phyloP scores from a whole-genome alignment of 2,329 filamentous ascomycete genomes.

The Phialophora expanda region DNA sequence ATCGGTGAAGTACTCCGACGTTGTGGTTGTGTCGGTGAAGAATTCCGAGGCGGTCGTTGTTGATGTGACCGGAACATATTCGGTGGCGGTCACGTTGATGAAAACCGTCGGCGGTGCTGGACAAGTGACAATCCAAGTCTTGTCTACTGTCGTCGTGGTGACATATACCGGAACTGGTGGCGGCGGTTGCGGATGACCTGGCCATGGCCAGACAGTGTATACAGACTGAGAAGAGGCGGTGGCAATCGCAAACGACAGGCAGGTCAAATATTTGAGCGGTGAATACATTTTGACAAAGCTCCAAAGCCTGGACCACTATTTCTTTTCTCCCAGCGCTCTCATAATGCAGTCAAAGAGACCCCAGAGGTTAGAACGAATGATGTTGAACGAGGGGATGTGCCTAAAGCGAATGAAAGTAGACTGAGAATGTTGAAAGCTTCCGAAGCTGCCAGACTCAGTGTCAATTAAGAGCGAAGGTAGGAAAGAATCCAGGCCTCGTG shows the following conservation, averaged over 20 bases:
- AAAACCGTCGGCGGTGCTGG: conserved; percentile 31
- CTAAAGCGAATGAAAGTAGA: conserved; percentile 16
- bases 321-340: conserved; percentile 12
- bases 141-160: conserved; percentile 21
- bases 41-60: conserved; percentile 17
- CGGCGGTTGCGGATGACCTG: conserved; percentile 16
- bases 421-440: conserved; percentile 5
- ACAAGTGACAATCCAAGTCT: conserved; percentile 27
- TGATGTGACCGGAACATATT: conserved; percentile 23
- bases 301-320: conserved; percentile 12
- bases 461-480: conserved; percentile 20
- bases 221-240: conserved; percentile 18
- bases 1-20: conserved; percentile 21
- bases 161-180: conserved; percentile 3
- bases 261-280: conserved; percentile 13
- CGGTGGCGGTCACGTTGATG: conserved; percentile 28
- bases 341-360: conserved; percentile 17
- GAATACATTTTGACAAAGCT: conserved; percentile 18
- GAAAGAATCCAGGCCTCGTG: conserved; percentile 19
- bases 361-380: conserved; percentile 16
- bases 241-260: conserved; percentile 20
- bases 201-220: conserved; percentile 12
- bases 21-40: conserved; percentile 28
- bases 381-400: conserved; percentile 3
- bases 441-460: conserved; percentile 8